Base-by-base conservation (phyloP, 495 filamentous ascomycete genomes). In the Trichoderma asperelloides region DNA sequence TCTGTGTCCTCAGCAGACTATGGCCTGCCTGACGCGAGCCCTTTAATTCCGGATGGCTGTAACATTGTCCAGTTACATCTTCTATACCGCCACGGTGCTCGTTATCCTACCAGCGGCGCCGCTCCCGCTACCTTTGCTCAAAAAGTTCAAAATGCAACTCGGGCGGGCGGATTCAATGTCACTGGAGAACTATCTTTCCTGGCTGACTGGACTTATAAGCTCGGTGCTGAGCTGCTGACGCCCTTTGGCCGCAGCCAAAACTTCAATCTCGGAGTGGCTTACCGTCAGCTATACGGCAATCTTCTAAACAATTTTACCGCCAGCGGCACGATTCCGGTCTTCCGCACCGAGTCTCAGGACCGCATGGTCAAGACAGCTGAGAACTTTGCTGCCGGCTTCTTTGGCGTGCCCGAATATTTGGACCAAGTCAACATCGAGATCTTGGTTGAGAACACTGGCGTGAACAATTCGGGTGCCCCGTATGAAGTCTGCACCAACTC, bases 21-120 rank as follows among this genome's bases (percentile, higher is more conserved):
- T 37, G 73, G 70, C 0, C 64, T 74, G 21, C 71, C 73, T n/a
- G 65, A 74, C 57, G 68, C 73, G 28, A 74, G 68, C 64, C 73
- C 73, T 25, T 68, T 74, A 18, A 71, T 70, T n/a, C 73, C 73
- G 2, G 25, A 67, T 2, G 84, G 83, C 21, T 78, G 82, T 2
- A 81, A 80, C 57, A 84, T 87, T 63, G 79, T 75, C 23, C 82
- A 85, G 63, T 76, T 86, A 49, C 82, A 87, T 62, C 69, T 79
- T n/a, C 51, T 75, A 37, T 73, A 73, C 28, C 71, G 73, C 0
- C 73, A 75, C 39, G 73, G 73, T 23, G 71, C 73, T 0, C 68
- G 73, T 30, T 75, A 75, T 49, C 73, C 73, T 1, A 75, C 73
- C 28, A 70, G 64, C 33, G 71, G 70, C 21, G 73, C 72, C 1